These are phyloP conservation scores for Aspergillus saccharolyticus DNA, from an alignment of 495 filamentous ascomycete genomes.

Conservation along the genomic window DNA sequence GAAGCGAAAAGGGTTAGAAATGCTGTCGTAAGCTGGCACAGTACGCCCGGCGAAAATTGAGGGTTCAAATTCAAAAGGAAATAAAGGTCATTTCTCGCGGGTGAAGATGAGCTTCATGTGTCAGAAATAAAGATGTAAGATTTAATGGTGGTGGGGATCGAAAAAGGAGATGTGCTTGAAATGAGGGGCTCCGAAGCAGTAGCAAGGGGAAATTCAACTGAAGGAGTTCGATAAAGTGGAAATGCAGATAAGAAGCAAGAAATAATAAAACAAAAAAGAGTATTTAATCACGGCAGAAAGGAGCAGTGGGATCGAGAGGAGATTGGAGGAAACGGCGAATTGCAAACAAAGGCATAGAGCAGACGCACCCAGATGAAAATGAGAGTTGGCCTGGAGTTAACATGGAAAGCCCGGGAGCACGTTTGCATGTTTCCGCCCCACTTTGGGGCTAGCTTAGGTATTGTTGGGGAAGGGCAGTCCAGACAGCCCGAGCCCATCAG, in stretches of 20 bases:
- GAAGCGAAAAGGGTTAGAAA: neutral
- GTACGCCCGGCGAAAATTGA: neutral
- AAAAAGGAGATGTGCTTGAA: neutral
- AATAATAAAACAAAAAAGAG: neutral
- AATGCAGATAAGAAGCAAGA: slow-evolving; percentile 6
- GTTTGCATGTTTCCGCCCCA: slow-evolving; percentile 13
- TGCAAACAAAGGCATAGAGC: neutral
- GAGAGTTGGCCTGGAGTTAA: slow-evolving; percentile 27
- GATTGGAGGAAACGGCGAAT: slow-evolving; percentile 1
- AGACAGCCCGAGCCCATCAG: neutral
- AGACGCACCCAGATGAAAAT: slow-evolving; percentile 5
- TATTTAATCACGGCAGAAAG: neutral
- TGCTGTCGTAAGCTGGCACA: neutral
- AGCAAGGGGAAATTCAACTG: too few species aligned
- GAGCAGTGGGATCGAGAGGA: slow-evolving; percentile 1
- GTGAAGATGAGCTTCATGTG: neutral
- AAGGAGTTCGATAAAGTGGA: too few species aligned
- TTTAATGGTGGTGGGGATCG: neutral
- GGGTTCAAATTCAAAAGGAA: neutral
- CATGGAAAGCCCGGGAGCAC: slow-evolving; percentile 17
- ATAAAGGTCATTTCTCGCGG: neutral
- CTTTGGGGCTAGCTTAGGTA: neutral
- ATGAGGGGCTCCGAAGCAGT: neutral
- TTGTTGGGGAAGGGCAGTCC: neutral
- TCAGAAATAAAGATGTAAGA: neutral